phyloP scores from a whole-genome alignment of 257 asterid species.

The Echites panduratus region DNA sequence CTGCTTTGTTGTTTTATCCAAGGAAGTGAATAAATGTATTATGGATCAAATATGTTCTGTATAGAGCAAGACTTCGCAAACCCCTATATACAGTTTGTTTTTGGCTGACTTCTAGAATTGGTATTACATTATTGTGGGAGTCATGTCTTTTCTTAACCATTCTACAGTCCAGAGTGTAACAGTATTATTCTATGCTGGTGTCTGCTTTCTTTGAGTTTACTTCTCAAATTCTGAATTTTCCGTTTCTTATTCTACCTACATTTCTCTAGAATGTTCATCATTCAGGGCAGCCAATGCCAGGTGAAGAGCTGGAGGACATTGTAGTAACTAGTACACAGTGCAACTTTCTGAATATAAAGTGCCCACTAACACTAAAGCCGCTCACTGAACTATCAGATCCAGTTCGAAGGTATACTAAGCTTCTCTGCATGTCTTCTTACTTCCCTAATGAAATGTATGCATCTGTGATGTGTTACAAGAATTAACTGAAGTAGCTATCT shows the following conservation, averaged over 20 bases:
- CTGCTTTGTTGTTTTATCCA: background rate
- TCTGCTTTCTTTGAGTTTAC: background rate
- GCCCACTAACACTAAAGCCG: conserved; percentile 85
- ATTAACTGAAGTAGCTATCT: background rate
- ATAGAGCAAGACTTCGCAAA: background rate
- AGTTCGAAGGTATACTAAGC: conserved; percentile 59
- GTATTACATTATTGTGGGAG: background rate
- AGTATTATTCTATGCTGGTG: background rate
- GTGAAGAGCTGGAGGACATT: conserved; percentile 96
- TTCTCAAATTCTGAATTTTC: background rate
- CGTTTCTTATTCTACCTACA: conserved; percentile 13
- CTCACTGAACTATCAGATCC: conserved; percentile 70
- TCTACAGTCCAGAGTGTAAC: background rate
- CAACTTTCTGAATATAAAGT: conserved; percentile 53
- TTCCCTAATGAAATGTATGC: background rate
- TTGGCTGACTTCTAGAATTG: background rate
- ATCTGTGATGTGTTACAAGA: background rate
- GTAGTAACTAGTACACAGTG: conserved; percentile 77
- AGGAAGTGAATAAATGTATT: background rate
- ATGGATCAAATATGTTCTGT: background rate
- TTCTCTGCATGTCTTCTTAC: conserved; percentile 6
- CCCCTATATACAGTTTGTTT: background rate
- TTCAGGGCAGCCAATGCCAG: conserved; percentile 89
- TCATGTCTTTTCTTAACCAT: background rate
- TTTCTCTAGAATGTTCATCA: conserved; percentile 83